A percentile compares a stretch with the other conserved stretches of the same genome.
These are phyloP conservation scores for Heliamphora pulchella DNA, from an alignment of 179 eudicot genomes.

Conservation along the genomic window DNA sequence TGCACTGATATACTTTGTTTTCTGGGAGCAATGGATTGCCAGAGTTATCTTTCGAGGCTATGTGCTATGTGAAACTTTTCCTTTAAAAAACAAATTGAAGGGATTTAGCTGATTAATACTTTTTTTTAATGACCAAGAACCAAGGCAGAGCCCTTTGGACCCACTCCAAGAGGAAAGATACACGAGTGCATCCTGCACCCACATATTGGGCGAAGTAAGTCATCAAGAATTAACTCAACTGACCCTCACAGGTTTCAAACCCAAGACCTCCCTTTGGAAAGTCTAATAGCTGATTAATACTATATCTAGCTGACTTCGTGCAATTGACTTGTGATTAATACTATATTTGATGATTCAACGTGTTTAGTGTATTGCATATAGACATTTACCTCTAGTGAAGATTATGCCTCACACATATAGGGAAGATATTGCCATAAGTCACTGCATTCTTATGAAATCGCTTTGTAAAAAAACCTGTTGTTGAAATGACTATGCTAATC, in stretches of 20 bases:
- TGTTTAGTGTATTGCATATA: background rate
- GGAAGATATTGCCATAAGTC: background rate
- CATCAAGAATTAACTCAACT: no score
- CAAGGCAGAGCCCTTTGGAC: no score
- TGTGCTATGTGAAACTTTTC: background rate
- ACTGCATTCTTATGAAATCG: background rate
- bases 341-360: background rate
- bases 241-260: no score
- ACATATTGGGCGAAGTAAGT: no score
- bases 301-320: background rate
- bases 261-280: no score
- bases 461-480: background rate
- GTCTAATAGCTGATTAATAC: background rate
- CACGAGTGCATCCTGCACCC: no score
- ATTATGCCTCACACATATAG: background rate
- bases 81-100: background rate
- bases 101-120: background rate
- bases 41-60: background rate
- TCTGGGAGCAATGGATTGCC: background rate
- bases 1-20: background rate
- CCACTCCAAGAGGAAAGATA: no score
- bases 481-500: background rate
- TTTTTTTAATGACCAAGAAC: no score
- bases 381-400: background rate
- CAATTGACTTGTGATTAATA: background rate